Evolutionary conservation across 1,284 basidiomycete genomes (phyloP).

Genomic region (Porogramme epimiltina): DNA sequence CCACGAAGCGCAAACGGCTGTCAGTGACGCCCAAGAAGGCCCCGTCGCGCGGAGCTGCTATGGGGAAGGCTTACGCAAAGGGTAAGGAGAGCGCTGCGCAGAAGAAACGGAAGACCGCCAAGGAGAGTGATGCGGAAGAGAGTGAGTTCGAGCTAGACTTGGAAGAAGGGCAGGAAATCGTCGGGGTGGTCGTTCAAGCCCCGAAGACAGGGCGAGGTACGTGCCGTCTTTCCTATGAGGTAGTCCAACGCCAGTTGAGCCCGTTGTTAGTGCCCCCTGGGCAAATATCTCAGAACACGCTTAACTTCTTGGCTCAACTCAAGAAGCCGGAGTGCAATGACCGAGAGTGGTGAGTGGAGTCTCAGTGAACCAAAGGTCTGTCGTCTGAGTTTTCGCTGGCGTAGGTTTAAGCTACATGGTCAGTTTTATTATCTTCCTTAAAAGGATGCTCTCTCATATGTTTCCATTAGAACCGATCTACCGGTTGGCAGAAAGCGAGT

Average conservation of each 20-base stretch:
- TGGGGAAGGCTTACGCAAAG: constrained; percentile 2
- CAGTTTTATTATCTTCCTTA: constrained; percentile 14
- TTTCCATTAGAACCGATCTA: constrained; percentile 71
- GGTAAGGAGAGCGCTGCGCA: constrained; percentile 17
- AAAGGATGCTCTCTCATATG: background rate
- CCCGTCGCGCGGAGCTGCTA: background rate
- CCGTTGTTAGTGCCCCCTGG: constrained; percentile 80
- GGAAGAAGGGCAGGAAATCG: constrained; percentile 70
- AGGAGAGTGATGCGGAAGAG: constrained; percentile 37
- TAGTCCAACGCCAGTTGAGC: no score
- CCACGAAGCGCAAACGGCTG: constrained; percentile 36
- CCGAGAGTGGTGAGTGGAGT: constrained; percentile 79
- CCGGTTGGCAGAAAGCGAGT: constrained; percentile 83
- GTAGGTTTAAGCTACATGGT: constrained; percentile 71
- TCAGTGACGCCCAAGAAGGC: constrained; percentile 7
- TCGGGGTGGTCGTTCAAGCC: constrained; percentile 69
- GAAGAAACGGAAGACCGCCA: constrained; percentile 30
- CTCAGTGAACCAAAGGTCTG: no score
- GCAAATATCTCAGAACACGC: constrained; percentile 81
- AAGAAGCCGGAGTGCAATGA: constrained; percentile 82
- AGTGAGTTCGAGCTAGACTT: constrained; percentile 48
- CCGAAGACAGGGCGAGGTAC: constrained; percentile 80
- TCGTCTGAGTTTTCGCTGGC: no score
- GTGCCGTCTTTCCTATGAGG: background rate
- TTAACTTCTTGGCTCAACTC: constrained; percentile 76